Evolutionary conservation across 192 early-diverging fungal species (phyloP).

Genomic region (Podila horticola): DNA sequence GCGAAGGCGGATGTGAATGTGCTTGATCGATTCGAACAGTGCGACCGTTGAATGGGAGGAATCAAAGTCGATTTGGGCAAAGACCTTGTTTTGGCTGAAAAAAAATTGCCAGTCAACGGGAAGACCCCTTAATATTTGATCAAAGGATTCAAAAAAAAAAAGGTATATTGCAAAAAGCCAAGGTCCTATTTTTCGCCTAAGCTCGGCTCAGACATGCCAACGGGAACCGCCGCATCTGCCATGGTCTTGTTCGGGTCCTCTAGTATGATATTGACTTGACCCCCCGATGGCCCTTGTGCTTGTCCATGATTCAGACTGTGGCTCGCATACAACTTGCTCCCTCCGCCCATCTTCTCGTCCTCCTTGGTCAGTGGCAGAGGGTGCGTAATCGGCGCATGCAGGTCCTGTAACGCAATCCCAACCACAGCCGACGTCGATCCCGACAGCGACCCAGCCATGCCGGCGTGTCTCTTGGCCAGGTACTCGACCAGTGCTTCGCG

Average conservation of each 20-base stretch:
- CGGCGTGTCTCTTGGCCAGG: background rate
- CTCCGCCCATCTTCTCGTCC: conserved; percentile 41
- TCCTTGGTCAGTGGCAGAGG: conserved; percentile 31
- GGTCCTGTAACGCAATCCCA: background rate
- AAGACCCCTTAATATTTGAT: too few species aligned
- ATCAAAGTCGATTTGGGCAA: too few species aligned
- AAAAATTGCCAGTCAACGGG: too few species aligned
- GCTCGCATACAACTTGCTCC: conserved; percentile 24
- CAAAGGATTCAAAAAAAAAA: too few species aligned
- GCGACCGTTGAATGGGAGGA: too few species aligned
- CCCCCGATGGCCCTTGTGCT: background rate
- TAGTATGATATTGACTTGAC: background rate
- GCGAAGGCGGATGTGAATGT: too few species aligned
- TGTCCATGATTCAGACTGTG: too few species aligned
- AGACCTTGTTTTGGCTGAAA: too few species aligned
- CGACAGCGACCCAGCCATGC: background rate
- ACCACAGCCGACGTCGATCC: background rate
- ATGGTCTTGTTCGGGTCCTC: background rate
- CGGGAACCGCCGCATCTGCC: background rate
- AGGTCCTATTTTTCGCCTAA: background rate
- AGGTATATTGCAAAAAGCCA: too few species aligned
- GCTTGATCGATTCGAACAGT: too few species aligned
- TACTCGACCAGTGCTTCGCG: conserved; percentile 49
- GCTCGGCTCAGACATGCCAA: background rate
- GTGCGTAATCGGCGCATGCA: background rate